A percentile compares a stretch with the other conserved stretches of the same genome.
phyloP scores from a whole-genome alignment of 208 protist species.

The Trichomonas gallinae region DNA sequence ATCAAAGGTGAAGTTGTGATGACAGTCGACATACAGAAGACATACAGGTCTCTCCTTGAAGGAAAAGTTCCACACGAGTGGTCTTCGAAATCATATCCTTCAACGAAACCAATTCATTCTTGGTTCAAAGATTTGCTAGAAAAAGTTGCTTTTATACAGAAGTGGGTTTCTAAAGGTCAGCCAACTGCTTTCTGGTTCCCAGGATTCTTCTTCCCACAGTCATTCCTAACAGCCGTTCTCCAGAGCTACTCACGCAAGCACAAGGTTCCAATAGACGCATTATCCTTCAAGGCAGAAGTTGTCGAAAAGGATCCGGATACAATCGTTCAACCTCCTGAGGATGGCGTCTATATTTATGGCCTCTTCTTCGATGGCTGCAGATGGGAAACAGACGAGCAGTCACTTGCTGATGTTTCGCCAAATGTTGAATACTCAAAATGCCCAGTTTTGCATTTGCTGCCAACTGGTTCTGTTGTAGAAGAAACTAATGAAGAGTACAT shows the following conservation, averaged over 20 bases:
- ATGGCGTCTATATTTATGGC: slow-evolving; percentile 83
- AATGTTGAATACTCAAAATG: neutral
- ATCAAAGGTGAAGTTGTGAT: slow-evolving; percentile 85
- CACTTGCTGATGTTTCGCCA: neutral
- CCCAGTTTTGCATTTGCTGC: neutral
- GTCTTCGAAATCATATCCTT: slow-evolving; percentile 68
- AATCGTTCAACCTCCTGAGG: slow-evolving; percentile 46
- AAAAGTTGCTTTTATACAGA: slow-evolving; percentile 71
- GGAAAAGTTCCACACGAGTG: slow-evolving; percentile 80
- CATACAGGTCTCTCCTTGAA: slow-evolving; percentile 73
- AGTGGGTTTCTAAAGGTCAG: slow-evolving; percentile 71
- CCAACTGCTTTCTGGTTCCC: slow-evolving; percentile 77
- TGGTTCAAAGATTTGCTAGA: slow-evolving; percentile 83
- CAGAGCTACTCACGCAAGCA: slow-evolving; percentile 76
- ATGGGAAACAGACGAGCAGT: slow-evolving; percentile 44
- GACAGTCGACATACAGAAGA: slow-evolving; percentile 72
- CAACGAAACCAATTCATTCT: slow-evolving; percentile 76
- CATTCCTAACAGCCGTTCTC: slow-evolving; percentile 86
- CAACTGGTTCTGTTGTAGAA: neutral
- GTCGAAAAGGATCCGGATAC: slow-evolving; percentile 45
- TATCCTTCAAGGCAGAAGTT: slow-evolving; percentile 73
- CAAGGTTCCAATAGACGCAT: slow-evolving; percentile 79
- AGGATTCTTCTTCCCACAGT: slow-evolving; percentile 92
- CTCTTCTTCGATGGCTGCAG: slow-evolving; percentile 81
- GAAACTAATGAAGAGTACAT: slow-evolving; percentile 19